A percentile compares a stretch with the other conserved stretches of the same genome.
These are phyloP conservation scores for Monilinia fructigena DNA, from an alignment of 2,329 filamentous ascomycete species.

Conservation along the genomic window DNA sequence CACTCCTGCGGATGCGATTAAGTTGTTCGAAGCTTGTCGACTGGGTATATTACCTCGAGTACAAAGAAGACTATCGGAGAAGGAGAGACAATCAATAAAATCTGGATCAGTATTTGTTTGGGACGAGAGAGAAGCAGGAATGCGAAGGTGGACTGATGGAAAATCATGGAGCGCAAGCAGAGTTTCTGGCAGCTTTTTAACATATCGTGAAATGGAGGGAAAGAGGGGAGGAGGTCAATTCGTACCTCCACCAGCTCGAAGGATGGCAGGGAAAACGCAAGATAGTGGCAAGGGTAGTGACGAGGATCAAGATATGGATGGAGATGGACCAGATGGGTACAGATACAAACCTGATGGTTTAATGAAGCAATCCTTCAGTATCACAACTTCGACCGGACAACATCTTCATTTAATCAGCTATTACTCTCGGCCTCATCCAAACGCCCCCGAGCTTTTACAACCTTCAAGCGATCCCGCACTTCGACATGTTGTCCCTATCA, in stretches of 20 bases:
- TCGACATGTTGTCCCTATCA: slow-evolving; percentile 78
- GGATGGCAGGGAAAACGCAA: slow-evolving; percentile 70
- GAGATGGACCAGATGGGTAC: slow-evolving; percentile 81
- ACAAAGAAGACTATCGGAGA: slow-evolving; percentile 93
- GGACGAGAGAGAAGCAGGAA: slow-evolving; percentile 97
- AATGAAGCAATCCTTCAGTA: slow-evolving; percentile 99
- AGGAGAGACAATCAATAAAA: slow-evolving; percentile 92
- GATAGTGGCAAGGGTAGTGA: slow-evolving; percentile 80
- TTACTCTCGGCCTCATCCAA: slow-evolving; percentile 77
- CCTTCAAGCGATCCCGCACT: slow-evolving; percentile 79
- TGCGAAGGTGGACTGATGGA: slow-evolving; percentile 97
- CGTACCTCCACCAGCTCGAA: slow-evolving; percentile 54
- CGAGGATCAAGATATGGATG: slow-evolving; percentile 70
- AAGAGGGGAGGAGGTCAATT: slow-evolving; percentile 82
- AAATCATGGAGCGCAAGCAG: slow-evolving; percentile 99
- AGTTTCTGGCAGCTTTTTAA: slow-evolving; percentile 95
- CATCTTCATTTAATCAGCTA: slow-evolving; percentile 98
- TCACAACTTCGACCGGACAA: slow-evolving; percentile 85
- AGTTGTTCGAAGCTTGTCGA: slow-evolving; percentile 95
- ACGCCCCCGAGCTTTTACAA: slow-evolving; percentile 70
- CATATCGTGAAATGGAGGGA: slow-evolving; percentile 98
- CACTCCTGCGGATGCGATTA: slow-evolving; percentile 94
- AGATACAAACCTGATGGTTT: slow-evolving; percentile 93
- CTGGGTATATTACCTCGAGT: slow-evolving; percentile 87
- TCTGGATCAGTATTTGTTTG: slow-evolving; percentile 99